Evolutionary conservation across 2,329 filamentous ascomycete genomes (phyloP).

Genomic region (Epichloe aotearoae): DNA sequence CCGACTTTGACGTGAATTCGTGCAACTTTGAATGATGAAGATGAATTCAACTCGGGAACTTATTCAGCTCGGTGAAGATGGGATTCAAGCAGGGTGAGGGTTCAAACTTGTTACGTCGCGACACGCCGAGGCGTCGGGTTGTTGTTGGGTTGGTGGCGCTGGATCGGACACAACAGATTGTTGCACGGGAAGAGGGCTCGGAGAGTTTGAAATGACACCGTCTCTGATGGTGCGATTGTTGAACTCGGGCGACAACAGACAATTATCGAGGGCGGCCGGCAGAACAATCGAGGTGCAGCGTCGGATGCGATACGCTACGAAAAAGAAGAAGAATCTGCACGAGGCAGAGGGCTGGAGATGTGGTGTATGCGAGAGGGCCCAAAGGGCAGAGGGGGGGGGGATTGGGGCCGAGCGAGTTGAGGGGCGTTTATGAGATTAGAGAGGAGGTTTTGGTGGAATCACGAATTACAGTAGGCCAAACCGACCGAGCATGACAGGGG

Average conservation of each 20-base stretch:
- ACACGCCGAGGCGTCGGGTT: not conserved
- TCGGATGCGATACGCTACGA: not conserved
- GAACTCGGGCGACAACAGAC: not conserved
- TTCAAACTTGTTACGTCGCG: not conserved
- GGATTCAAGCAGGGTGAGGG: not conserved
- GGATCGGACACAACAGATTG: not conserved
- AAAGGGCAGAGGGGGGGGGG: not conserved
- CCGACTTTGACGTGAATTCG: not conserved
- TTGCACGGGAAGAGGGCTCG: not conserved
- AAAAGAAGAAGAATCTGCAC: not conserved
- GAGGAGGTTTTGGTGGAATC: not conserved
- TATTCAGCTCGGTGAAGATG: not conserved
- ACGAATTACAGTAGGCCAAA: not conserved
- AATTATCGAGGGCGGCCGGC: not conserved
- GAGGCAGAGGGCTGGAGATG: conserved; percentile 4
- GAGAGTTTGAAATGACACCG: not conserved
- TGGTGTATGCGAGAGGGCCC: not conserved
- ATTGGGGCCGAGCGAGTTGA: not conserved
- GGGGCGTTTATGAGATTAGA: not conserved
- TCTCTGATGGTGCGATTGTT: not conserved
- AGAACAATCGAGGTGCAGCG: not conserved
- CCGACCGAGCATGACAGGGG: not conserved
- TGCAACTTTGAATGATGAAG: not conserved
- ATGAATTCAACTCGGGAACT: not conserved
- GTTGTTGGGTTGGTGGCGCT: no score